Evolutionary conservation across 768 basidiomycete genomes (phyloP).

Genomic region (Amanita pseudoporphyria): DNA sequence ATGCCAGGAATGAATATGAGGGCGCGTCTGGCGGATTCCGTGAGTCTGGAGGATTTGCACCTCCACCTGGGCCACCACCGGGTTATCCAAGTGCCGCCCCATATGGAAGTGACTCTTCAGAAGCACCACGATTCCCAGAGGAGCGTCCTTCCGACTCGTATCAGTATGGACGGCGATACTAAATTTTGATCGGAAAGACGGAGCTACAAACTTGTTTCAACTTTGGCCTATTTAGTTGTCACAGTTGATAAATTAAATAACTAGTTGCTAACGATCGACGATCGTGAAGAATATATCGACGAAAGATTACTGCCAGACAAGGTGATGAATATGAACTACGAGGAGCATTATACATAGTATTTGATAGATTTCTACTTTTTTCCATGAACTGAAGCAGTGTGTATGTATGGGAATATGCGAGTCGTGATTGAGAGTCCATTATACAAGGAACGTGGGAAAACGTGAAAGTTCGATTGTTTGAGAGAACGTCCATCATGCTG

Average conservation of each 20-base stretch:
- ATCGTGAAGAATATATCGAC: too few species aligned
- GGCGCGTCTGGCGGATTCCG: neutral
- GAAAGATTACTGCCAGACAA: too few species aligned
- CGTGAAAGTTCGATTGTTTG: too few species aligned
- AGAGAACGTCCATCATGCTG: neutral
- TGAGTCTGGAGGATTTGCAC: constrained; percentile 1
- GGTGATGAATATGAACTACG: too few species aligned
- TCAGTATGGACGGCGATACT: constrained; percentile 8
- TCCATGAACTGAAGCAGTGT: neutral
- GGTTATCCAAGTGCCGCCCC: constrained; percentile 28
- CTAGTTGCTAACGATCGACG: neutral
- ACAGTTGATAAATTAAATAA: neutral
- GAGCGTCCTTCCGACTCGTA: constrained; percentile 11
- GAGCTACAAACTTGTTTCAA: neutral
- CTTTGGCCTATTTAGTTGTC: neutral
- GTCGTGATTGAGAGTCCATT: neutral
- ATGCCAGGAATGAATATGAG: neutral
- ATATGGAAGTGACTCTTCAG: constrained; percentile 17
- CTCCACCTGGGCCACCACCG: constrained; percentile 8
- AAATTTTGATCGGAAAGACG: neutral
- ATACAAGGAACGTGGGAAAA: neutral
- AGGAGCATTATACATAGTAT: neutral
- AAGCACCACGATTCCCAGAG: constrained; percentile 19
- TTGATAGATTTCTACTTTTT: neutral
- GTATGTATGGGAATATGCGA: neutral